Base-by-base conservation (phyloP, 805 yeast genomes). In the Saccharomycopsis microspora region DNA sequence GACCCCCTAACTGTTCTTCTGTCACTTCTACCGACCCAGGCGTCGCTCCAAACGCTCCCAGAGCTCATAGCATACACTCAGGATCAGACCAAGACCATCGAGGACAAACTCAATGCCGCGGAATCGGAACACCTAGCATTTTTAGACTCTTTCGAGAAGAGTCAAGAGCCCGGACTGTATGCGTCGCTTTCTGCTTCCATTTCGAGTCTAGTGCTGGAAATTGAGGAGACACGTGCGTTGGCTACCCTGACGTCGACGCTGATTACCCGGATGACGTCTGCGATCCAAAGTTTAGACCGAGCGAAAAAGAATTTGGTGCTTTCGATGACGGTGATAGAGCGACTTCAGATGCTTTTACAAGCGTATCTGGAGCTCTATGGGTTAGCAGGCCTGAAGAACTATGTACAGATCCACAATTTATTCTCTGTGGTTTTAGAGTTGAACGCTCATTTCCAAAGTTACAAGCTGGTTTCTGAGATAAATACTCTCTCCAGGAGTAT, bases 321-420 rank as follows among this genome's bases (percentile, higher is more conserved):
- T 31, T 78, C 93, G 7, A 85, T 93, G 85, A 86, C 94, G 1
- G 79, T 88, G 36, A 69, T 90, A 55, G 85, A 90, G 57, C 74
- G 96, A 52, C 68, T 93, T 37, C 95, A 88, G 58, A 89, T 89
- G 85, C 69, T 93, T 43, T 72, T 85, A 5, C 79, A 77, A 27
- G 89, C 94, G 3, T 80, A 79, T 60, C 79, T 78, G 39, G 76
- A 76, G 53, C 69, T 87, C 42, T 43, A 33, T 5, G n/a, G 5
- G 19, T 8, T 7, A 39, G 32, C 56, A 3, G 41, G 58, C 2
- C 56, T 54, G 5, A 62, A 59, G 42, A 56, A 65, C 45, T 78
- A 78, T 57, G 56, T 60, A 37, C 80, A 82, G 46, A 80, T 85
- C 31, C 69, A 72, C 5, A 76, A 74, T 39, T 65, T 82, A 27